Conservation (phyloP, 768 basidiomycete genomes). For the Lactarius sanguifluus region DNA sequence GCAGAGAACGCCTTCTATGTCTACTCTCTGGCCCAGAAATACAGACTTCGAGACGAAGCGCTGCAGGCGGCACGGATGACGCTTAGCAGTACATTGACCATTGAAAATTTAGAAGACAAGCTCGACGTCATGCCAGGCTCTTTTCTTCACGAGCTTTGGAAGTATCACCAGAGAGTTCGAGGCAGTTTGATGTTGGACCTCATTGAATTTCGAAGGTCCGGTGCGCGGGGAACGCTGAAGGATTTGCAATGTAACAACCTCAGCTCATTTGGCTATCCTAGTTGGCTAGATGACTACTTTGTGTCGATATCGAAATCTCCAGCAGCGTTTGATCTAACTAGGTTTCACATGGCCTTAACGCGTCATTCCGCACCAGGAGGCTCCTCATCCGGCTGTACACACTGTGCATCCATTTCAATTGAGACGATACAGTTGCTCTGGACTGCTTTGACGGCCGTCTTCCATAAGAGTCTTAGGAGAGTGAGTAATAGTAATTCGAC, state of each 20-base stretch:
- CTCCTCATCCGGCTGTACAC: background rate
- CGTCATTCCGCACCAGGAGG: background rate
- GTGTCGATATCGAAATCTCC: slow-evolving; percentile 6
- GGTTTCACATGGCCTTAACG: slow-evolving; percentile 14
- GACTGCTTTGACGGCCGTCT: background rate
- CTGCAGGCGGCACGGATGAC: background rate
- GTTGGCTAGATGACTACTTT: slow-evolving; percentile 14
- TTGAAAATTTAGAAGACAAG: background rate
- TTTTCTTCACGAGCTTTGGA: slow-evolving; percentile 6
- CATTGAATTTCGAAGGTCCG: slow-evolving; percentile 9
- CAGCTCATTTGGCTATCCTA: slow-evolving; percentile 8
- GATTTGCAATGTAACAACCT: background rate
- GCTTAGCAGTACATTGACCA: background rate
- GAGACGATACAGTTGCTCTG: background rate
- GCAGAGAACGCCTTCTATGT: slow-evolving; percentile 3
- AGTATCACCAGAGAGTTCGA: slow-evolving; percentile 6
- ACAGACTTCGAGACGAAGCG: slow-evolving; percentile 5
- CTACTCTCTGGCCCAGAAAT: slow-evolving; percentile 1
- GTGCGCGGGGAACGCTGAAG: slow-evolving; percentile 2
- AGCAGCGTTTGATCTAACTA: background rate
- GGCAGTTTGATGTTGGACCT: slow-evolving; percentile 5
- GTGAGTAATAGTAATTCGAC: background rate
- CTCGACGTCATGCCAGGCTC: background rate
- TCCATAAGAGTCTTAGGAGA: background rate
- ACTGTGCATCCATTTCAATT: background rate